Conservation (phyloP, 2,329 filamentous ascomycete genomes). For the Dichotomopilus funicola region DNA sequence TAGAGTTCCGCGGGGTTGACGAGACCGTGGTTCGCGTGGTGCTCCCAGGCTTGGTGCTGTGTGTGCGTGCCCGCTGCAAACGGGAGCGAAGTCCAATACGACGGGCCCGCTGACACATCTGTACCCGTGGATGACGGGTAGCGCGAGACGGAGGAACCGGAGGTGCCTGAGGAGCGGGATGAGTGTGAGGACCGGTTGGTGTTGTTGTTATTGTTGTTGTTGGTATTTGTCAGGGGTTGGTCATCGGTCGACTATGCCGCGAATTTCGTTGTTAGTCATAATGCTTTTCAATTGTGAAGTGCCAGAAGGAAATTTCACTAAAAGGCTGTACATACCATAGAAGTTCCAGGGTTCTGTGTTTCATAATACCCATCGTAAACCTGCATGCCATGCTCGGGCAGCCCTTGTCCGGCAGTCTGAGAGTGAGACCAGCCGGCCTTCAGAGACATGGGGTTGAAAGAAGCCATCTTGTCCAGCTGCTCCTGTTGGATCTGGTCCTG, state of each 20-base stretch:
- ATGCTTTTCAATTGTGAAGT: no score
- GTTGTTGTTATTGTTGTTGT: conserved; percentile 1
- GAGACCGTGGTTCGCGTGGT: conserved; percentile 3
- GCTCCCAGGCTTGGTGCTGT: neutral
- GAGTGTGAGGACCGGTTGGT: neutral
- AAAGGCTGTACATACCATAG: no score
- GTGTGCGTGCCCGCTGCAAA: conserved; percentile 9
- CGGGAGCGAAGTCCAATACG: conserved; percentile 6
- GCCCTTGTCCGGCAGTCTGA: neutral
- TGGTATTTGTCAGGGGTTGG: neutral
- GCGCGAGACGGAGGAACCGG: conserved; percentile 6
- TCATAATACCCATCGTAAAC: conserved; percentile 2
- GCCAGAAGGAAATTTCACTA: no score
- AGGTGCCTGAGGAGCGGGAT: neutral
- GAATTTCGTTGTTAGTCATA: no score
- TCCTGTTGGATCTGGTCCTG: conserved; percentile 1
- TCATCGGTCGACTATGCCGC: neutral
- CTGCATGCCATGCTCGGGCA: neutral
- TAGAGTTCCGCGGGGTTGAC: neutral
- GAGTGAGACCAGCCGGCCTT: conserved; percentile 2
- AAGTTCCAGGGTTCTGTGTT: neutral
- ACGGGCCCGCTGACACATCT: neutral
- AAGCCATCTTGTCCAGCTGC: conserved; percentile 9
- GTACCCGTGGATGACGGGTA: neutral
- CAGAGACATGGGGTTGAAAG: conserved; percentile 7